Base-by-base conservation (phyloP, 108 stramenopile species). In the Phaeodactylum tricornutum region DNA sequence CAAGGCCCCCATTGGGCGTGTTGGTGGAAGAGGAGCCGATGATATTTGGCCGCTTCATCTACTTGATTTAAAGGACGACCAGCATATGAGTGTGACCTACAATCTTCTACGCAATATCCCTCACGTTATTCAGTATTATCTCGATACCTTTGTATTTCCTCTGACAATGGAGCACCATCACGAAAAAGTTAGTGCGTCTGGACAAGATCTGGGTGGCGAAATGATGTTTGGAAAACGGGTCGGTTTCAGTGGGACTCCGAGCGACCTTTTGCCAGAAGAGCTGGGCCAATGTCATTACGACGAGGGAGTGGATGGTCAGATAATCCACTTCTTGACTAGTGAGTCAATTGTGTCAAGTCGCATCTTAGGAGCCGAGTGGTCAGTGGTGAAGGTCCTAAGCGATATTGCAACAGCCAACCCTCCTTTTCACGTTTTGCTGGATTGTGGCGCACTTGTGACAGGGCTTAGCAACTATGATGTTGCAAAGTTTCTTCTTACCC, bases 231-330 rank as follows among this genome's bases (percentile, higher is more conserved):
- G 75, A 26, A 67, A 81, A 24, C 62, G 95, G 15, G 74, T 99
- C 27, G 98, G 98, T 4, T 99, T 99, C 72, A 90, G 87, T 56
- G 98, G 98, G 24, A 99, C 98, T 7, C 98, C 98, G 19, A 92
- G 87, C 33, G 93, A 97, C 66, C 71, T 99, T 16, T 71, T 99
- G 21, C 98, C 98, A 17, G 93, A 94, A 55, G 97, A 97, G 65
- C 80, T 99, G 48, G 98, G 98, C 17, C 89, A 84, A 46, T 98
- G 97, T 49, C 76, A 91, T 39, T 98, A 92, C 50, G 96, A 98
- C 53, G 94, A 86, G 30, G 93, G 95, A 21, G 86, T 90, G n/a
- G 97, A 97, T 53, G 97, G 96, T 27, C 81, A 93, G 69, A 97
- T 98, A 61, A 69, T 95, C 54, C 63, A 93, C 54, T 91, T 72